Evolutionary conservation across 2,329 filamentous ascomycete species (phyloP).

Genomic region (Aspergillus ochraceoroseus): DNA sequence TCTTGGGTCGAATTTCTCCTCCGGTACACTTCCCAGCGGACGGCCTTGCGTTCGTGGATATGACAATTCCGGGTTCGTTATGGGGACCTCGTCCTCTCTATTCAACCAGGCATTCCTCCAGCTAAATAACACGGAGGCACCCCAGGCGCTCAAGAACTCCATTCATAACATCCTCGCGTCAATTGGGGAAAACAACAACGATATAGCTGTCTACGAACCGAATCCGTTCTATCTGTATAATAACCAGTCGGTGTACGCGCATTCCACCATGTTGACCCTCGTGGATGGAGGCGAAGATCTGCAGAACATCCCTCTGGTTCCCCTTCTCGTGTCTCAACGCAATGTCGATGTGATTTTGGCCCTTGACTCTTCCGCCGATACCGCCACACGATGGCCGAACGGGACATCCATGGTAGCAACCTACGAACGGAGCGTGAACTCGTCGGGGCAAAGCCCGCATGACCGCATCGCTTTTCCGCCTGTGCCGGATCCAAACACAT

Average conservation of each 20-base stretch:
- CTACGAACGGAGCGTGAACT: slow-evolving; percentile 58
- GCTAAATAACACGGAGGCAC: slow-evolving; percentile 52
- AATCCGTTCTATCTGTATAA: slow-evolving; percentile 66
- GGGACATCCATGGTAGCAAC: slow-evolving; percentile 67
- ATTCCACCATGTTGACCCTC: slow-evolving; percentile 55
- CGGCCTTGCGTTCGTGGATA: slow-evolving; percentile 69
- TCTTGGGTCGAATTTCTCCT: slow-evolving; percentile 65
- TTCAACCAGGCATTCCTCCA: slow-evolving; percentile 74
- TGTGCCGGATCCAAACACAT: slow-evolving; percentile 67
- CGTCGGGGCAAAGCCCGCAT: slow-evolving; percentile 48
- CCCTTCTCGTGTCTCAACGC: slow-evolving; percentile 64
- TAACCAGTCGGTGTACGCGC: slow-evolving; percentile 27
- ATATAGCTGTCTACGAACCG: slow-evolving; percentile 66
- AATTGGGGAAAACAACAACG: slow-evolving; percentile 57
- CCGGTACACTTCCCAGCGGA: slow-evolving; percentile 53
- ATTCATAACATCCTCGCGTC: slow-evolving; percentile 50
- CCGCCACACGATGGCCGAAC: slow-evolving; percentile 65
- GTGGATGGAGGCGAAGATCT: slow-evolving; percentile 71
- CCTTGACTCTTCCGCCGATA: slow-evolving; percentile 69
- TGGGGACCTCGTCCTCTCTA: slow-evolving; percentile 76
- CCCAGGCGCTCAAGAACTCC: slow-evolving; percentile 49
- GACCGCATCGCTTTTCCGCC: slow-evolving; percentile 66
- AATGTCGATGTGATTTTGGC: slow-evolving; percentile 73
- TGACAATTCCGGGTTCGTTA: slow-evolving; percentile 74
- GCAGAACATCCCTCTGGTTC: slow-evolving; percentile 72